Evolutionary conservation across 2,329 filamentous ascomycete species (phyloP), one percentile per base, ranked within the genome.

Genomic region (Hymenoscyphus fraxineus): DNA sequence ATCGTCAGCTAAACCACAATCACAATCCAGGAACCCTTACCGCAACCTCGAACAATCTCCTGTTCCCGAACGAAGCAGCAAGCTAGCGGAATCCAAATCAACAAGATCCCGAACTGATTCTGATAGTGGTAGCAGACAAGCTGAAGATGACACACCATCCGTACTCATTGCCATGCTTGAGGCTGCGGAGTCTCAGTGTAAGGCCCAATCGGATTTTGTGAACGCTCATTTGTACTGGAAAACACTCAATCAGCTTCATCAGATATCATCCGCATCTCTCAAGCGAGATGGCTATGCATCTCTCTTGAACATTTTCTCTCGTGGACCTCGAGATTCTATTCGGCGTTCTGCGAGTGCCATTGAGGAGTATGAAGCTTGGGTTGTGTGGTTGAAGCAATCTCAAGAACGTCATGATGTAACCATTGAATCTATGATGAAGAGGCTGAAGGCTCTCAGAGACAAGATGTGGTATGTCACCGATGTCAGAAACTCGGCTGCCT

Each of bases 401-500:
- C 88, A 94, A 72, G 90, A 92, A 72, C 85, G 90, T 2, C 88
- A 93, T 58, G 91, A 94, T 71, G 84, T 83, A 2, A 83, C 87
- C 13, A 88, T 93, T 41, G 89, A 92, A 51, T 82, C 86, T 5
- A 91, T 92, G 85, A 90, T 92, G 82, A 82, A 83, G 65, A 86
- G 86, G 5, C 82, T 95, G 44, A 86, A 88, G 64, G 88, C 89
- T 27, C 82, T 97, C 47, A 87, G 95, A 54, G 91, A 97, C 76
- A 98, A 98, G 81, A 97, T 98, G 91, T 99, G 95, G 95, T 99
- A 96, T 75, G 91, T 95, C 66, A 94, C 91, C 1, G 93, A 97
- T 76, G 93, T 98, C 35, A 89, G 92, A 67, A 93, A 94, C 72
- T 97, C 95, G 3, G 90, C 88, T 59, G 87, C 88, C 10, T 98